Evolutionary conservation across 371 early-diverging fungal species (phyloP).

Genomic region (Blastocladiella emersonii): DNA sequence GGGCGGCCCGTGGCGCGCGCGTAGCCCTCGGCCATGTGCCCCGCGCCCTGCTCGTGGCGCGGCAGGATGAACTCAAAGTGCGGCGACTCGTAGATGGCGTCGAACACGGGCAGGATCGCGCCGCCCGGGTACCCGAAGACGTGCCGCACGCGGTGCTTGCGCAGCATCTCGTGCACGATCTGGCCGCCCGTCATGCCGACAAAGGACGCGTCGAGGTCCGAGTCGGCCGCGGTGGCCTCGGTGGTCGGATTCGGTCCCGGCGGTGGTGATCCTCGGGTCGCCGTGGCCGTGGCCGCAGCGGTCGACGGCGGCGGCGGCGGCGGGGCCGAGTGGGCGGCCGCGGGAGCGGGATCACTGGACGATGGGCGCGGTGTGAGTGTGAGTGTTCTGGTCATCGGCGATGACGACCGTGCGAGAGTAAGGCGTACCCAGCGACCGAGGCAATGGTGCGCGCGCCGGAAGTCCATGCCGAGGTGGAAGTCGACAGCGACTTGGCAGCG

Average conservation of each 20-base stretch:
- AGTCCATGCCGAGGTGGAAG: too few species aligned
- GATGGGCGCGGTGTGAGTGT: too few species aligned
- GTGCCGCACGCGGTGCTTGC: conserved; percentile 75
- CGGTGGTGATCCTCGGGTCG: too few species aligned
- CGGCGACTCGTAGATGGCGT: conserved; percentile 88
- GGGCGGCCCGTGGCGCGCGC: conserved; percentile 88
- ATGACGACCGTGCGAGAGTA: too few species aligned
- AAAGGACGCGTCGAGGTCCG: conserved; percentile 13
- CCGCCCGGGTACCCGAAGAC: conserved; percentile 96
- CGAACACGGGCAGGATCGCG: conserved; percentile 92
- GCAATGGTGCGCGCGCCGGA: not conserved
- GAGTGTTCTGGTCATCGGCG: too few species aligned
- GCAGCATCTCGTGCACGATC: conserved; percentile 97
- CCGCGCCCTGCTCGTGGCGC: conserved; percentile 94
- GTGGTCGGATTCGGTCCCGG: conserved; percentile 11
- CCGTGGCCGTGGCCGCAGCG: too few species aligned
- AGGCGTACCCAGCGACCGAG: not conserved
- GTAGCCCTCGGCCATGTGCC: conserved; percentile 97
- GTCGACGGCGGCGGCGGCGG: conserved; percentile 12
- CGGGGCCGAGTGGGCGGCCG: not conserved
- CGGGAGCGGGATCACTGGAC: not conserved
- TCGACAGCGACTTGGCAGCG: too few species aligned
- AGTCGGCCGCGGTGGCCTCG: not conserved
- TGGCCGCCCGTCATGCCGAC: conserved; percentile 95
- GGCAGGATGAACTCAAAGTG: conserved; percentile 91